Base-by-base conservation (phyloP, 768 basidiomycete genomes). In the Myochromella boudieri region DNA sequence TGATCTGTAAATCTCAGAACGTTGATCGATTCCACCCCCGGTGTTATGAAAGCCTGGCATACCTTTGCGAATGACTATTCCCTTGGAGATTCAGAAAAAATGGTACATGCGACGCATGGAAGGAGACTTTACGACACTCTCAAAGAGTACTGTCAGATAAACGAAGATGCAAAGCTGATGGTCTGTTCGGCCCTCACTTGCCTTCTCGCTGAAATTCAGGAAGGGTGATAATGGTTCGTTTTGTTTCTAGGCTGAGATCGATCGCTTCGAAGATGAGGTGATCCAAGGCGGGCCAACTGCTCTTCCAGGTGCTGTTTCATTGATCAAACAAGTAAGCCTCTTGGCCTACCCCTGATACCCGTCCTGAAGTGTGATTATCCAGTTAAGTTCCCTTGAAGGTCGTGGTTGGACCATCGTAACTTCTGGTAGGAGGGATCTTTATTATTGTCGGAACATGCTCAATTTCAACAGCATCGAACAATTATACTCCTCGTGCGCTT, bases 381-480 rank as follows among this genome's bases (percentile, higher is more conserved):
- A 73, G 71, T 64, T 74, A 27, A 39, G 56, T 37, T 61, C 62
- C 6, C 48, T 62, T 42, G 56, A 58, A n/a, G 54, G 58, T 17
- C 50, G 53, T 9, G 71, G 74, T 32, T 95, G 90, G 88, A 89
- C 89, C 3, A 89, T 95, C 58, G 87, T 90, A 26, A 93, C 91
- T 5, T 91, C 87, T 34, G 82, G 90, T 84, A 58, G 55, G 54
- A 15, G 28, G 14, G 22, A 28, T 20, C 22, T 42, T 28, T 42
- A 31, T 42, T 24, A 5, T 11, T 51, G 27, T 44, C 25, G 24
- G 5, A 6, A 34, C 38, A 46, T 6, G 7, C 44, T 27, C 28
- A 26, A 33, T 24, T 42, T 32, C 14, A 42, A 15, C 50, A 90
- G 91, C 93, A 0, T 91, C 91, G 17, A 78, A 74, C 52, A 76